A percentile compares a stretch with the other conserved stretches of the same genome.
Conservation (phyloP, 176 grass and related monocot species). For the Musa schizocarpa region DNA sequence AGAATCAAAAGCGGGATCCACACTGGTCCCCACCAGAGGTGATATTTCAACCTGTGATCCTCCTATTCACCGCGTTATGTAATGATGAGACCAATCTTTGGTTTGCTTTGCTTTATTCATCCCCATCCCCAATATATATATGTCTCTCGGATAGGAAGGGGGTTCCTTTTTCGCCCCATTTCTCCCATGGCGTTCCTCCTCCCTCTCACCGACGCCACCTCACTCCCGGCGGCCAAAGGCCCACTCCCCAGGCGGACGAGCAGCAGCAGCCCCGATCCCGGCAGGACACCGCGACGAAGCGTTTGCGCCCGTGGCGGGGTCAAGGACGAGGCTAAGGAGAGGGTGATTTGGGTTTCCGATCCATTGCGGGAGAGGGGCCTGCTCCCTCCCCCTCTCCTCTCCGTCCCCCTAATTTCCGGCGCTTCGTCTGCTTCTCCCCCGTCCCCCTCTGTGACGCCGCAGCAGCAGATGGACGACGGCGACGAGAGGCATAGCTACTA, state of each 20-base stretch:
- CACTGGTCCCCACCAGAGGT: too few species aligned
- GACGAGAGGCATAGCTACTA: conserved; percentile 70
- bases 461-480: conserved; percentile 18
- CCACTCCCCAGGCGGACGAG: background rate
- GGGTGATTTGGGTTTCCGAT: conserved; percentile 60
- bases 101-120: too few species aligned
- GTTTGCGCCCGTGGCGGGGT: conserved; percentile 23
- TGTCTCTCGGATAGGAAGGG: background rate
- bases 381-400: conserved; percentile 28
- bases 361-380: conserved; percentile 42
- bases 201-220: background rate
- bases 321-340: conserved; percentile 37
- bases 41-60: too few species aligned
- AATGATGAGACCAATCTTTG: background rate
- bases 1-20: too few species aligned
- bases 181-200: conserved; percentile 2
- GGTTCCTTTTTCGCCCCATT: background rate
- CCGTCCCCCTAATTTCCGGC: conserved; percentile 27
- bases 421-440: conserved; percentile 18
- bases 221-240: background rate
- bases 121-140: background rate
- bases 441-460: conserved; percentile 22
- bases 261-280: background rate
- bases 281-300: background rate
- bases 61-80: background rate